Conservation (phyloP, 768 basidiomycete genomes). For the Coprinopsis sp. region DNA sequence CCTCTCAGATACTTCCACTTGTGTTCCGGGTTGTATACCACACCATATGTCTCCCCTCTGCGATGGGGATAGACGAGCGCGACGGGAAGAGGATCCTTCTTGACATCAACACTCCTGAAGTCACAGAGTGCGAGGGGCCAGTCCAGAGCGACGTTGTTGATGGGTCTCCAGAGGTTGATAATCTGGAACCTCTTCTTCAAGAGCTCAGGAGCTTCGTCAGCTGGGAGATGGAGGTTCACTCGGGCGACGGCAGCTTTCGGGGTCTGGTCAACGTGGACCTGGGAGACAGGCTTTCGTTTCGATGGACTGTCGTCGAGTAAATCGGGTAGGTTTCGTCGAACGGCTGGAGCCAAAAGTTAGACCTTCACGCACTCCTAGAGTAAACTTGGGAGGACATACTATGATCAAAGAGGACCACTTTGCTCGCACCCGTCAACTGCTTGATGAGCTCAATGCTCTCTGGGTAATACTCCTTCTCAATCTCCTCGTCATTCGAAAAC, state of each 20-base stretch:
- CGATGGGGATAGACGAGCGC: constrained; percentile 44
- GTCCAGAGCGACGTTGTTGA: constrained; percentile 41
- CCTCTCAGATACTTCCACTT: constrained; percentile 49
- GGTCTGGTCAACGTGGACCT: constrained; percentile 53
- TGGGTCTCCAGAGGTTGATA: constrained; percentile 60
- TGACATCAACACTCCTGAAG: constrained; percentile 37
- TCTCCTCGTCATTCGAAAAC: constrained; percentile 36
- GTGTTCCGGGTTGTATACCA: constrained; percentile 42
- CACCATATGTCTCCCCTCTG: constrained; percentile 48
- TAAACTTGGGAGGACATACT: constrained; percentile 32
- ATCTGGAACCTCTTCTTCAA: constrained; percentile 50
- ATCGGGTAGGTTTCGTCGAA: constrained; percentile 41
- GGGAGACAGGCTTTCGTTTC: constrained; percentile 42
- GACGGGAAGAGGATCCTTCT: constrained; percentile 40
- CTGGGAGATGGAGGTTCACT: constrained; percentile 47
- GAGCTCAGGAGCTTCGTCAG: constrained; percentile 38
- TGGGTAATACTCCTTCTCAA: constrained; percentile 50
- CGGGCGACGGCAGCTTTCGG: constrained; percentile 37
- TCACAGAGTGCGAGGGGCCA: constrained; percentile 52
- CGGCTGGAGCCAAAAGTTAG: constrained; percentile 26
- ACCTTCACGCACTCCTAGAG: neutral
- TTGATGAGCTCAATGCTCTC: constrained; percentile 55
- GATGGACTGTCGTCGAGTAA: constrained; percentile 28
- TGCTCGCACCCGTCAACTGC: constrained; percentile 50
- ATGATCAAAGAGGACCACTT: constrained; percentile 59